Percentiles rank a stretch among this genome's conserved stretches.
These are phyloP conservation scores for Thraustochytrium sp. DNA, from an alignment of 352 stramenopile genomes.

Conservation along the genomic window DNA sequence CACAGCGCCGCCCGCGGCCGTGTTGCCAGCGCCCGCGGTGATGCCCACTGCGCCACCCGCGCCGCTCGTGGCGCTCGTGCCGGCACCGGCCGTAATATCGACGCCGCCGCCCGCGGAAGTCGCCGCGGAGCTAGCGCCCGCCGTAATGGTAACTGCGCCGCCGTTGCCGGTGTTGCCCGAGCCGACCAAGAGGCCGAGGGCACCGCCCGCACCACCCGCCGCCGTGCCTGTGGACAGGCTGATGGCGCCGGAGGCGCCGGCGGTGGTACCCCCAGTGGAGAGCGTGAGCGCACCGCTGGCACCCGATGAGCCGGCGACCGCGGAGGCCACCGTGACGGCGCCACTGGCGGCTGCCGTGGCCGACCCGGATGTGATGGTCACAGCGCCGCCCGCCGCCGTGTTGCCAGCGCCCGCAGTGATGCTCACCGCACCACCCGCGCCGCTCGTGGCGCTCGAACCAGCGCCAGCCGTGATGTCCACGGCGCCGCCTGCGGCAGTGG, in stretches of 20 bases:
- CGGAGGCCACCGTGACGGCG: not conserved
- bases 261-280: not conserved
- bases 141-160: not conserved
- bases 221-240: not conserved
- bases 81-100: not conserved
- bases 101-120: not conserved
- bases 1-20: not conserved
- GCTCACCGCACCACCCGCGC: not conserved
- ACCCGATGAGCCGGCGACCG: not conserved
- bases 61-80: not conserved
- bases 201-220: not conserved
- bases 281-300: not conserved
- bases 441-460: no score
- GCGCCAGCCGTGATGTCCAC: no score
- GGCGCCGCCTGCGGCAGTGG: not conserved
- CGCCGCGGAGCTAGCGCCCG: not conserved
- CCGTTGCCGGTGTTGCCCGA: no score
- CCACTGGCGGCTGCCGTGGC: no score
- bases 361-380: no score
- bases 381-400: not conserved
- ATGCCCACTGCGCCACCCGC: not conserved
- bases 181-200: not conserved
- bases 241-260: not conserved
- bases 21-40: not conserved
- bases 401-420: not conserved